Conservation (phyloP, 2,329 filamentous ascomycete genomes). For the Dothistroma septosporum region DNA sequence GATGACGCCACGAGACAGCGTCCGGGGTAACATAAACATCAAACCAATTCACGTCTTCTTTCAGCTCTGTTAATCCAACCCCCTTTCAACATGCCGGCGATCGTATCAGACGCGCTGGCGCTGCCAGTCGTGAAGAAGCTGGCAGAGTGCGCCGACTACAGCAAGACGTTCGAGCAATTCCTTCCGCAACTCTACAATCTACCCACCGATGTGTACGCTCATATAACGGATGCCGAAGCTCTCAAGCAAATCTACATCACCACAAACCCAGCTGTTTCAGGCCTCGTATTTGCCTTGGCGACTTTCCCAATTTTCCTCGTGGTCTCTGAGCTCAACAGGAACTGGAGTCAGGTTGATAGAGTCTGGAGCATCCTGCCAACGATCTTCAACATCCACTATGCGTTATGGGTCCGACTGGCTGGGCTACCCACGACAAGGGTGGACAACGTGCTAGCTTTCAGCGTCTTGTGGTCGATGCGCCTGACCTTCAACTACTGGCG, state of each 20-base stretch:
- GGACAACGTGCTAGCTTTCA: conserved; percentile 68
- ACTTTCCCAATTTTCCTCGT: conserved; percentile 70
- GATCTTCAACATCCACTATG: conserved; percentile 80
- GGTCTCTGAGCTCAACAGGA: conserved; percentile 78
- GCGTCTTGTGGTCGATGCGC: conserved; percentile 62
- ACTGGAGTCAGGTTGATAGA: conserved; percentile 96
- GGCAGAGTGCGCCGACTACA: conserved; percentile 71
- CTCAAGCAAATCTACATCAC: conserved; percentile 70
- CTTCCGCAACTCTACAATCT: conserved; percentile 59
- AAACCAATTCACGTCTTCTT: background rate
- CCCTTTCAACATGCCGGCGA: background rate
- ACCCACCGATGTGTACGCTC: conserved; percentile 48
- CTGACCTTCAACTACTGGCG: conserved; percentile 97
- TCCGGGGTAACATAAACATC: background rate
- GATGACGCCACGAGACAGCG: background rate
- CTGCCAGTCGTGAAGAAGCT: conserved; percentile 67
- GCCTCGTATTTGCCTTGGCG: conserved; percentile 66
- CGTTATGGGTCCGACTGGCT: conserved; percentile 72
- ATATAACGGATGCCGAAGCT: conserved; percentile 56
- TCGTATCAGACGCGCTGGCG: conserved; percentile 12
- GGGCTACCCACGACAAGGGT: conserved; percentile 67
- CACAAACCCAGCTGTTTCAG: conserved; percentile 81
- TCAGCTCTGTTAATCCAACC: background rate
- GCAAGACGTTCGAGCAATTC: conserved; percentile 70
- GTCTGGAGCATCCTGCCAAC: conserved; percentile 87